These are phyloP conservation scores for Nothopassalora personata DNA, from an alignment of 2,329 filamentous ascomycete species.

Conservation along the genomic window DNA sequence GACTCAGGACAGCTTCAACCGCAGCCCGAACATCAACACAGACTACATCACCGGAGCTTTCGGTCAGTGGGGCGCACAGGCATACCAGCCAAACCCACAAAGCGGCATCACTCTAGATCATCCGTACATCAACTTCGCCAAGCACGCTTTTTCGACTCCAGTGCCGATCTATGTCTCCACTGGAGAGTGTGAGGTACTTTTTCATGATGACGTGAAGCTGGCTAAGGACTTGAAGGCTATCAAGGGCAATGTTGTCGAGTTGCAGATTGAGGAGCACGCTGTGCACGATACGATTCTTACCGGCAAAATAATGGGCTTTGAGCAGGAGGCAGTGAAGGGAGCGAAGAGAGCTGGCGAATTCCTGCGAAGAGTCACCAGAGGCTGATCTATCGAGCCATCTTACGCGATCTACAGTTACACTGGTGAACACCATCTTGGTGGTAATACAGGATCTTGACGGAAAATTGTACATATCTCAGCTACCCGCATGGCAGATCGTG, in stretches of 20 bases:
- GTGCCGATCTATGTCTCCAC: conserved; percentile 41
- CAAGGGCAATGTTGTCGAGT: conserved; percentile 38
- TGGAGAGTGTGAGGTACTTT: conserved; percentile 41
- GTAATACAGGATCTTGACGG: too few species aligned
- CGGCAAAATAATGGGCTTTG: conserved; percentile 40
- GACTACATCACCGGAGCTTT: conserved; percentile 42
- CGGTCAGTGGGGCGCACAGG: conserved; percentile 39
- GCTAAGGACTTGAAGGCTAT: conserved; percentile 34
- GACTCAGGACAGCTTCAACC: conserved; percentile 23
- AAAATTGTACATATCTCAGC: too few species aligned
- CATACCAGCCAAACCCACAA: conserved; percentile 29
- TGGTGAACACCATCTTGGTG: not conserved
- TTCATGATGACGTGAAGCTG: conserved; percentile 36
- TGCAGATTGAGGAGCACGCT: conserved; percentile 38
- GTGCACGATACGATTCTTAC: conserved; percentile 46
- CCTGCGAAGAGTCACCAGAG: conserved; percentile 5
- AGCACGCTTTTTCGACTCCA: conserved; percentile 36
- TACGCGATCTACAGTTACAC: not conserved
- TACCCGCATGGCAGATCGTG: too few species aligned
- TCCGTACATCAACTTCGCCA: conserved; percentile 38
- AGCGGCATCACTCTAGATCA: conserved; percentile 23
- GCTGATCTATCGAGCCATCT: not conserved
- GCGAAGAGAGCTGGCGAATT: conserved; percentile 37
- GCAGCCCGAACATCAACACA: conserved; percentile 33
- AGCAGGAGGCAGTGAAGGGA: conserved; percentile 33